These are phyloP conservation scores for Globisporangium abappressorium DNA, from an alignment of 352 stramenopile genomes.

Conservation along the genomic window DNA sequence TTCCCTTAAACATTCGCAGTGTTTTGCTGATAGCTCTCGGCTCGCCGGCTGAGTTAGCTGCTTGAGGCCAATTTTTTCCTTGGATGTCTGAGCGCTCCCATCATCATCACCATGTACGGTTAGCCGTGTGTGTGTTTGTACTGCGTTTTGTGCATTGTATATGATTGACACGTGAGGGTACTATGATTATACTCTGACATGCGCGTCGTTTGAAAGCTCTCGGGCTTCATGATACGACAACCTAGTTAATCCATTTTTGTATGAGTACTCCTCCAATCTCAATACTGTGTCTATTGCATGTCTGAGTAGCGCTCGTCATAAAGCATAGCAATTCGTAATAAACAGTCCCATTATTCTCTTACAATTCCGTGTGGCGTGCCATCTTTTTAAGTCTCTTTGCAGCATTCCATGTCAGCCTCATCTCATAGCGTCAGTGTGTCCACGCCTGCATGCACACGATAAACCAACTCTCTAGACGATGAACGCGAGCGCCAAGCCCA, in stretches of 20 bases:
- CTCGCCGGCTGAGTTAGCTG: conserved; percentile 56
- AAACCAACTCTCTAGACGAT: not conserved
- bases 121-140: conserved; percentile 9
- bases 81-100: conserved; percentile 42
- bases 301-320: not conserved
- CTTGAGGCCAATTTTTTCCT: conserved; percentile 56
- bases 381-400: conserved; percentile 1
- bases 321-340: conserved; percentile 1
- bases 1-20: conserved; percentile 85
- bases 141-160: not conserved
- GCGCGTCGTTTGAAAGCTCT: conserved; percentile 73
- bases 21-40: conserved; percentile 34
- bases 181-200: conserved; percentile 74
- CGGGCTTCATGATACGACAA: conserved; percentile 75
- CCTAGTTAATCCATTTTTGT: conserved; percentile 77
- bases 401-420: not conserved
- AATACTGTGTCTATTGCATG: not conserved
- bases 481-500: conserved; percentile 7
- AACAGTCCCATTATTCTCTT: conserved; percentile 1
- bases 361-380: not conserved
- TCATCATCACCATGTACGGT: not conserved
- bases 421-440: not conserved
- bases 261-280: conserved; percentile 46
- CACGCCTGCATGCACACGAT: not conserved
- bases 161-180: conserved; percentile 23